Evolutionary conservation across 139 green algal genomes (phyloP).

Genomic region (Chlorella sp.): DNA sequence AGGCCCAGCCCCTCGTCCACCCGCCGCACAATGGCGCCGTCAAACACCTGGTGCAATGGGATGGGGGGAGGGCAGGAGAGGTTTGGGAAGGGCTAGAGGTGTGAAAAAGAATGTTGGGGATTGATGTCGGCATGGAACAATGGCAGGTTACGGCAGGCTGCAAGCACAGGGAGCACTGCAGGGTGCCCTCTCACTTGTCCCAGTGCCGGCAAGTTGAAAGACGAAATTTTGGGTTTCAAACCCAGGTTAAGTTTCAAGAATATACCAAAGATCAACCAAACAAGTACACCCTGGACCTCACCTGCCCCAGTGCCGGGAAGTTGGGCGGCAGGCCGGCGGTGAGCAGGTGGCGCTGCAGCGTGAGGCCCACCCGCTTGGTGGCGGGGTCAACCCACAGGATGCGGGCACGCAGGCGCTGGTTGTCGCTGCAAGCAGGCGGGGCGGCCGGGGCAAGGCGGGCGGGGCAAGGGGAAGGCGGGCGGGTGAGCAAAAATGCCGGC

Average conservation of each 20-base stretch:
- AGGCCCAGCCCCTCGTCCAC: conserved; percentile 79
- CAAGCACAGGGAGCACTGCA: no score
- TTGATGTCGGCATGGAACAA: no score
- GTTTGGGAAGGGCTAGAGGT: background rate
- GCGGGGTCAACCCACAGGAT: conserved; percentile 86
- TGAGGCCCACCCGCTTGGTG: conserved; percentile 82
- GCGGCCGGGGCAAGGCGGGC: background rate
- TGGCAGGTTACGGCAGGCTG: background rate
- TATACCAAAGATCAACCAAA: no score
- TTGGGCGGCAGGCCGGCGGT: conserved; percentile 40
- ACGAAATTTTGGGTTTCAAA: no score
- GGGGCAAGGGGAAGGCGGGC: background rate
- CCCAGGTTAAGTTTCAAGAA: no score
- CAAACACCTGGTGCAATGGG: conserved; percentile 44
- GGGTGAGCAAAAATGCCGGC: background rate
- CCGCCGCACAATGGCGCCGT: conserved; percentile 67
- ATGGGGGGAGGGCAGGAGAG: background rate
- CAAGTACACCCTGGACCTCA: no score
- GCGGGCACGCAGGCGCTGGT: conserved; percentile 73
- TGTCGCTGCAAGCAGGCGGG: conserved; percentile 9
- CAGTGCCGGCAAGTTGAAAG: no score
- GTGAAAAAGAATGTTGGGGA: background rate
- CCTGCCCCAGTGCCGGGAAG: conserved; percentile 58
- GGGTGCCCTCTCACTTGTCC: no score
- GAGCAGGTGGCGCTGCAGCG: conserved; percentile 81